Evolutionary conservation across 192 early-diverging fungal species (phyloP), one percentile per base, ranked within the genome.

Genomic region (Gonapodya sp.): DNA sequence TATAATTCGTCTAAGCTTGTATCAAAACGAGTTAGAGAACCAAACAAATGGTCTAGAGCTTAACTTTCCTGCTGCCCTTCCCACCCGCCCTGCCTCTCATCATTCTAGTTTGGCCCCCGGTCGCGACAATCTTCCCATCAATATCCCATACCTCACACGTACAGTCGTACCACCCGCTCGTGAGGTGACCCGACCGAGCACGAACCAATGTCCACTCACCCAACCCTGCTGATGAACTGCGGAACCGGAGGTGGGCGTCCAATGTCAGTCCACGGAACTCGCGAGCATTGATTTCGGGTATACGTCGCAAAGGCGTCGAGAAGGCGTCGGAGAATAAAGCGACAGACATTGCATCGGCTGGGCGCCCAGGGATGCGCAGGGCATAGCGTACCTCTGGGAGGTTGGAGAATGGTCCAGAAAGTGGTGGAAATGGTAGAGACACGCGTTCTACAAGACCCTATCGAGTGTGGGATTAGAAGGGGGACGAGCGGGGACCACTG

Each of bases 101-200:
- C 75, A 77, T 77, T 34, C 75, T 2, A 14, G 75, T 77, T 34
- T 77, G 75, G 8, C 30, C 34, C 75, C 75, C 75, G 8, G 34
- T 77, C 8, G 31, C 75, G 30, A 77, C 8, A 2, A 77, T 2
- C 31, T 77, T 77, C 75, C 75, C 75, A 16, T 77, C 75, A 16
- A 14, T 33, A 33, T 77, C 31, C 75, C 75, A 77, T 2, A 77
- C 30, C 75, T 77, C 75, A 33, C 75, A 77, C 31, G 31, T 31
- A 33, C 75, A 77, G 31, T 77, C 75, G 75, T 77, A 77, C 75
- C 75, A 34, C 31, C 75, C 75, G 8, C 8, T 16, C 2, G 75
- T 77, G 8, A 77, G 75, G 75, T 77, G 75, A 14, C 75, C 34
- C 31, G 75, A 32, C 8, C 31, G 34, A 14, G 34, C 75, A 2